phyloP scores from a whole-genome alignment of 805 yeast species.

The Tetrapisispora iriomotensis region DNA sequence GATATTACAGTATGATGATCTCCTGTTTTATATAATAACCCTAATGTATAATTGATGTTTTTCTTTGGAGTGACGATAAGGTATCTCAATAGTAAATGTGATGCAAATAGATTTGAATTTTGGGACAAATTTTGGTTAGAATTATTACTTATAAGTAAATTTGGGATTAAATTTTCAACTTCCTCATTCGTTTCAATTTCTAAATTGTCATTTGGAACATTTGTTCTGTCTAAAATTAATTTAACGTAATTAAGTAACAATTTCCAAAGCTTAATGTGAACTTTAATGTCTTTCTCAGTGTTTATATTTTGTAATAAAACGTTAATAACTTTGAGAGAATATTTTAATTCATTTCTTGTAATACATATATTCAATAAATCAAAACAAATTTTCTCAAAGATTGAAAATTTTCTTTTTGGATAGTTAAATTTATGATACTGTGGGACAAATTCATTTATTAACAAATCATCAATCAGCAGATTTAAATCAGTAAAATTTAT shows the following conservation, averaged over 20 bases:
- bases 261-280: slow-evolving; percentile 22
- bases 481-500: neutral
- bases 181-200: neutral
- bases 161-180: neutral
- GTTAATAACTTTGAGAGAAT: slow-evolving; percentile 22
- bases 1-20: slow-evolving; percentile 10
- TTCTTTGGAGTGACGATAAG: slow-evolving; percentile 14
- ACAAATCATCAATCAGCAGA: neutral
- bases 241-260: slow-evolving; percentile 14
- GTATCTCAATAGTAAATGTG: slow-evolving; percentile 15
- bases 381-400: slow-evolving; percentile 42
- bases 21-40: slow-evolving; percentile 9
- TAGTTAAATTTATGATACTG: neutral
- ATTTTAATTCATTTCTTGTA: slow-evolving; percentile 29
- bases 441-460: neutral
- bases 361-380: slow-evolving; percentile 41
- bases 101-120: neutral
- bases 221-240: slow-evolving; percentile 7
- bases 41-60: slow-evolving; percentile 6
- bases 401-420: neutral
- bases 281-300: slow-evolving; percentile 5
- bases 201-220: neutral
- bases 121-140: neutral
- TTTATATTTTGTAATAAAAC: slow-evolving; percentile 8
- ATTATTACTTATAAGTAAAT: neutral